Evolutionary conservation across 768 basidiomycete genomes (phyloP).

Genomic region (Mycena albidolilacea): DNA sequence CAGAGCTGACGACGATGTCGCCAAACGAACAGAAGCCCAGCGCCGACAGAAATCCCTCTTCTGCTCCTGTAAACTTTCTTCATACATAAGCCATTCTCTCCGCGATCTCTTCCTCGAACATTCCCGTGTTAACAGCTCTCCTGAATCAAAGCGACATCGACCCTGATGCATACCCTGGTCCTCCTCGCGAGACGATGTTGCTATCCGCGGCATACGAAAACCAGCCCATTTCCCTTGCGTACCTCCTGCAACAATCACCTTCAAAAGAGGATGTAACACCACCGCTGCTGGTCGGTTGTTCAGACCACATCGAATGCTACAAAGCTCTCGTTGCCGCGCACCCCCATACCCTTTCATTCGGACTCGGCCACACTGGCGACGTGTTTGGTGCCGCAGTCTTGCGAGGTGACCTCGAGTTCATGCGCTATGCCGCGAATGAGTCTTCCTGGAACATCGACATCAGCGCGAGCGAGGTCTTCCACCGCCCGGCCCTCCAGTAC

Average conservation of each 20-base stretch:
- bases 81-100: constrained; percentile 2
- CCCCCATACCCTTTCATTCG: constrained; percentile 27
- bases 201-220: background rate
- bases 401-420: constrained; percentile 12
- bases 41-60: too few relatives aligned
- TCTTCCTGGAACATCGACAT: constrained; percentile 26
- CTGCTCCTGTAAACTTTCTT: background rate
- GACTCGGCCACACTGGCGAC: constrained; percentile 24
- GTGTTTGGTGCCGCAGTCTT: constrained; percentile 11
- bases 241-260: background rate
- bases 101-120: background rate
- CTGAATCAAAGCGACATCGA: constrained; percentile 1
- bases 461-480: background rate
- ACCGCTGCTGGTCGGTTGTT: background rate
- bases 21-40: too few relatives aligned
- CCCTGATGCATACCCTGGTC: background rate
- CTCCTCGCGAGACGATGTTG: constrained; percentile 11
- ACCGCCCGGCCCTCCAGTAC: constrained; percentile 1
- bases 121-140: constrained; percentile 1
- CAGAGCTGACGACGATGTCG: too few relatives aligned
- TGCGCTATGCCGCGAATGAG: constrained; percentile 18
- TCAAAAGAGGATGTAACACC: constrained; percentile 10
- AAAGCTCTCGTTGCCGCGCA: constrained; percentile 22
- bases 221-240: background rate
- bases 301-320: constrained; percentile 12